These are phyloP conservation scores for Saxophila tyrrhenica DNA, from an alignment of 495 filamentous ascomycete species.

Conservation along the genomic window DNA sequence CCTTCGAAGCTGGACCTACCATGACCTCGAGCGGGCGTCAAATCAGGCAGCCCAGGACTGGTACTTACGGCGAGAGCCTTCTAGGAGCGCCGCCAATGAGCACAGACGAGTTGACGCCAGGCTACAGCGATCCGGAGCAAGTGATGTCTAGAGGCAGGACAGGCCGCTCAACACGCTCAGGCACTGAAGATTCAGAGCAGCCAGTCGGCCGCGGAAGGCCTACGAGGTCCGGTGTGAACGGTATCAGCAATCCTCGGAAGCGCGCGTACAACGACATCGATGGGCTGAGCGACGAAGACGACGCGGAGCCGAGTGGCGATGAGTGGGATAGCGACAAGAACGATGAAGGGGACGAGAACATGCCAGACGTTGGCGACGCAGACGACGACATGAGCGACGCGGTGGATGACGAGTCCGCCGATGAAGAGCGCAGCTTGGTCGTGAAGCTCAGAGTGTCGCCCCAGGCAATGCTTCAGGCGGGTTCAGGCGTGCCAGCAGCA, in stretches of 20 bases:
- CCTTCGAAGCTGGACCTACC: conserved; percentile 54
- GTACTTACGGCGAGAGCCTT: conserved; percentile 66
- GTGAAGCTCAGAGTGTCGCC: conserved; percentile 22
- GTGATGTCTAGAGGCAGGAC: neutral
- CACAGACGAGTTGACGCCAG: conserved; percentile 21
- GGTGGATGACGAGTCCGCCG: conserved; percentile 4
- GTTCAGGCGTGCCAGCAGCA: neutral
- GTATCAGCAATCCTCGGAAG: conserved; percentile 21
- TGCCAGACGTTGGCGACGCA: conserved; percentile 22
- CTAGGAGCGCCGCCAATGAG: conserved; percentile 38
- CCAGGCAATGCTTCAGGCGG: neutral
- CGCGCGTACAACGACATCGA: conserved; percentile 43
- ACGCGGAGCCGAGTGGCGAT: conserved; percentile 43
- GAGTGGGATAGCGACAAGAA: conserved; percentile 63
- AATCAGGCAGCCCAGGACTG: conserved; percentile 59
- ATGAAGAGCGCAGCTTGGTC: conserved; percentile 22
- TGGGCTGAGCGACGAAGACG: conserved; percentile 55
- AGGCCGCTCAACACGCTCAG: conserved; percentile 11
- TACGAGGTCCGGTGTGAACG: conserved; percentile 27
- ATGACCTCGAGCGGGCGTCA: conserved; percentile 87
- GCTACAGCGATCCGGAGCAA: conserved; percentile 18
- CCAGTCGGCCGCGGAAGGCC: conserved; percentile 21
- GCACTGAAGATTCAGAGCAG: conserved; percentile 26
- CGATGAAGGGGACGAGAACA: conserved; percentile 43
- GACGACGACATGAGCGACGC: conserved; percentile 21